Percentiles rank a stretch among this genome's conserved stretches.
Conservation (phyloP, 805 yeast species). For the Kluyveromyces wickerhamii region DNA sequence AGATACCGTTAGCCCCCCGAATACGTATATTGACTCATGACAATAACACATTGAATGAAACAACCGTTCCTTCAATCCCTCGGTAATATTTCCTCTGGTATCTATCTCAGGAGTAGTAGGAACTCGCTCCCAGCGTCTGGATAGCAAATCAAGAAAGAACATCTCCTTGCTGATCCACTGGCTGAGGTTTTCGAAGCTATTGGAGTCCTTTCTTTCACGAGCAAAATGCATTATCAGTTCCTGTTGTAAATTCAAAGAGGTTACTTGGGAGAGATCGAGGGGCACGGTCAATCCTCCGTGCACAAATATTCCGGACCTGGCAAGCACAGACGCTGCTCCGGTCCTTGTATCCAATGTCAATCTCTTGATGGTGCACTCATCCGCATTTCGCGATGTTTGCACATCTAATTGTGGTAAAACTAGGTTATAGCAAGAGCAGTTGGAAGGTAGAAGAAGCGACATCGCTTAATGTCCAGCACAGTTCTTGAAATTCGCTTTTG, state of each 20-base stretch:
- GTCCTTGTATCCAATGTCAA: constrained; percentile 52
- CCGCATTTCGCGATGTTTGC: constrained; percentile 16
- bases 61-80: constrained; percentile 33
- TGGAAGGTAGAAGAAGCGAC: constrained; percentile 59
- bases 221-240: constrained; percentile 32
- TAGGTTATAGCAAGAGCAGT: constrained; percentile 50
- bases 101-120: constrained; percentile 15
- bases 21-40: constrained; percentile 45
- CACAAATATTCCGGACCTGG: constrained; percentile 52
- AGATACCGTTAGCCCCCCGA: constrained; percentile 54
- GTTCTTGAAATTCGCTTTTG: too few species aligned
- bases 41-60: constrained; percentile 50
- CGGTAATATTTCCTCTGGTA: constrained; percentile 2
- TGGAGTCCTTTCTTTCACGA: constrained; percentile 16
- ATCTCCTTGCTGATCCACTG: constrained; percentile 55
- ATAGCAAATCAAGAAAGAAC: constrained; percentile 51
- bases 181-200: constrained; percentile 18
- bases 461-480: too few species aligned
- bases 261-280: constrained; percentile 37
- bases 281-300: constrained; percentile 65
- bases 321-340: constrained; percentile 54
- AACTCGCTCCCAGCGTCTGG: constrained; percentile 48
- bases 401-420: constrained; percentile 40
- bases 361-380: constrained; percentile 40
- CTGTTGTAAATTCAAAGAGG: constrained; percentile 33